phyloP scores from a whole-genome alignment of 2,329 filamentous ascomycete species.

The Pyrenochaeta sp. region DNA sequence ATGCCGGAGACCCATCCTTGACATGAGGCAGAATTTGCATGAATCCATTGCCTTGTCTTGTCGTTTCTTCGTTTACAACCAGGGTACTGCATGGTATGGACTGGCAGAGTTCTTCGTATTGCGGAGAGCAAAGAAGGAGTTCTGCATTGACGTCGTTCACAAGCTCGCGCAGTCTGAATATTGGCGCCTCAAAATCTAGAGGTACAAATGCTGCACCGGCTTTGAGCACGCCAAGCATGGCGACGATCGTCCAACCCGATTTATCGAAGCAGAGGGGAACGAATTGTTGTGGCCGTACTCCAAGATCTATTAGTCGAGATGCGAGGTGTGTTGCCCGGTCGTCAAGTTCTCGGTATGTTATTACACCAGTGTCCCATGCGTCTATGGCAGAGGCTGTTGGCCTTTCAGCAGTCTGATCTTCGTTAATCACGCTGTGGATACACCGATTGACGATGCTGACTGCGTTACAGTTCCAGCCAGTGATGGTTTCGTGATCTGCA shows the following conservation, averaged over 20 bases:
- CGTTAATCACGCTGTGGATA: conserved; percentile 39
- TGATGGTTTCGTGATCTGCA: conserved; percentile 27
- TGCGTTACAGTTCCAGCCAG: conserved; percentile 35
- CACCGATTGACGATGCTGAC: conserved; percentile 33
- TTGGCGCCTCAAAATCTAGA: conserved; percentile 48
- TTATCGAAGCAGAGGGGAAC: conserved; percentile 51
- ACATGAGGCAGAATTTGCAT: conserved; percentile 42
- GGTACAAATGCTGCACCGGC: conserved; percentile 48
- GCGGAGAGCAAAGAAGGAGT: conserved; percentile 36
- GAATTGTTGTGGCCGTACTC: conserved; percentile 34
- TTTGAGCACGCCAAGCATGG: conserved; percentile 50
- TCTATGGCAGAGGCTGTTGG: conserved; percentile 35
- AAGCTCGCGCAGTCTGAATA: conserved; percentile 48
- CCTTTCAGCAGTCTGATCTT: conserved; percentile 27
- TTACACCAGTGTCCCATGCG: conserved; percentile 37
- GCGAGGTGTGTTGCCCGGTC: conserved; percentile 36
- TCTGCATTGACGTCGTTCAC: conserved; percentile 40
- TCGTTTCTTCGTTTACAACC: conserved; percentile 50
- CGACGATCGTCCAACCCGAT: conserved; percentile 42
- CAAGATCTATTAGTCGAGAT: conserved; percentile 27
- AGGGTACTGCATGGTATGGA: conserved; percentile 37
- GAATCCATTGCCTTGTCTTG: conserved; percentile 47
- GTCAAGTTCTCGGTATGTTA: conserved; percentile 42
- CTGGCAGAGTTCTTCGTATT: conserved; percentile 31
- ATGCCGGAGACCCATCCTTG: conserved; percentile 62